Evolutionary conservation across 2,329 filamentous ascomycete species (phyloP).

Genomic region (Colletotrichum lini): DNA sequence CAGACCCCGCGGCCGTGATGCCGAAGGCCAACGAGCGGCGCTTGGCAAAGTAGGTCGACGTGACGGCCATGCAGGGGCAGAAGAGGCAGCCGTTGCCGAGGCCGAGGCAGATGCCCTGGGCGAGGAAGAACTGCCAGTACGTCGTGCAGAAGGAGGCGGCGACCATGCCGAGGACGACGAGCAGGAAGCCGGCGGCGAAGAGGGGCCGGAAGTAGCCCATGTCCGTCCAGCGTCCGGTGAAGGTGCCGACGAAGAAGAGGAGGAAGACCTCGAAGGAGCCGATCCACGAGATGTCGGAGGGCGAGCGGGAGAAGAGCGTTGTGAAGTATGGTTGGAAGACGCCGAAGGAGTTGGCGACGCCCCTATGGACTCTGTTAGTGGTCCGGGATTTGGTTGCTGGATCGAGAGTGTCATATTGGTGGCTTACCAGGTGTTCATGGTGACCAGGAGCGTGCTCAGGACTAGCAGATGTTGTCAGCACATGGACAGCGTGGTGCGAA

Average conservation of each 20-base stretch:
- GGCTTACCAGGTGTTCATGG: constrained; percentile 64
- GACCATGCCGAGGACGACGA: constrained; percentile 64
- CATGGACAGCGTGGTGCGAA: neutral
- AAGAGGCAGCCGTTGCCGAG: constrained; percentile 75
- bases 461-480: constrained; percentile 45
- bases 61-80: constrained; percentile 73
- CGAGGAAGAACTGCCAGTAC: constrained; percentile 70
- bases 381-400: no score
- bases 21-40: constrained; percentile 73
- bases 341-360: constrained; percentile 69
- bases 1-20: constrained; percentile 72
- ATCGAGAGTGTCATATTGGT: neutral
- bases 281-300: constrained; percentile 68
- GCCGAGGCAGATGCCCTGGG: constrained; percentile 69
- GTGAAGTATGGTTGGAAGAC: constrained; percentile 69
- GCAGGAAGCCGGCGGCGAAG: constrained; percentile 55
- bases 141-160: constrained; percentile 56
- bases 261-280: constrained; percentile 69
- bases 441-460: constrained; percentile 59
- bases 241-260: constrained; percentile 68
- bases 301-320: constrained; percentile 53
- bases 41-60: constrained; percentile 76
- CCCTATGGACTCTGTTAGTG: constrained; percentile 52
- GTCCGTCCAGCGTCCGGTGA: constrained; percentile 67
- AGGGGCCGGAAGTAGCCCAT: constrained; percentile 65